Evolutionary conservation across 2,329 filamentous ascomycete genomes (phyloP).

Genomic region (Trichoderma koningii): DNA sequence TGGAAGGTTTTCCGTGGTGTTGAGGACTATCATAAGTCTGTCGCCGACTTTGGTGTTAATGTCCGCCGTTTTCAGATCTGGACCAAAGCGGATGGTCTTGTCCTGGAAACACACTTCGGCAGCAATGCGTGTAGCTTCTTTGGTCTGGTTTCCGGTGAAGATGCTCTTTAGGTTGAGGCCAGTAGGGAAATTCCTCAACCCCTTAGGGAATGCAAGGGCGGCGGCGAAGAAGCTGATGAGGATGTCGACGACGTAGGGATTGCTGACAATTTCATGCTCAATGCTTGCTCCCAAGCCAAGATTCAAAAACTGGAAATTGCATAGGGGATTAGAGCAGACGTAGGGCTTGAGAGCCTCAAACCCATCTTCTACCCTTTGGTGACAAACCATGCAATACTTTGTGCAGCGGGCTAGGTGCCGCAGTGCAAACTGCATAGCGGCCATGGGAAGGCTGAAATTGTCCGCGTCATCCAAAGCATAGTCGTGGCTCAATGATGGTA

Average conservation of each 20-base stretch:
- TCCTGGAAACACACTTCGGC: conserved; percentile 18
- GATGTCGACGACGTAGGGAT: conserved; percentile 82
- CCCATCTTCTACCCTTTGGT: conserved; percentile 63
- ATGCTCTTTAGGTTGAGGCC: conserved; percentile 46
- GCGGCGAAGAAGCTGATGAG: conserved; percentile 79
- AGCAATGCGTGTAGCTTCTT: background rate
- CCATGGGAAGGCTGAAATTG: conserved; percentile 53
- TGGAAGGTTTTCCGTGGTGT: background rate
- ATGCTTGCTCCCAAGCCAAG: conserved; percentile 84
- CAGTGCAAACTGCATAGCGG: conserved; percentile 73
- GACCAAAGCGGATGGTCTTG: conserved; percentile 7
- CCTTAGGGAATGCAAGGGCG: conserved; percentile 46
- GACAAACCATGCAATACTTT: conserved; percentile 85
- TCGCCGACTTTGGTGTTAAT: background rate
- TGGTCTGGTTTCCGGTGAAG: background rate
- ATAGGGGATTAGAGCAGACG: conserved; percentile 74
- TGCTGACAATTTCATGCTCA: conserved; percentile 78
- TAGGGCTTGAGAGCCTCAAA: conserved; percentile 75
- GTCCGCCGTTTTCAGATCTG: background rate
- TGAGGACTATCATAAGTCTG: conserved; percentile 13
- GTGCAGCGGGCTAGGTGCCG: conserved; percentile 79
- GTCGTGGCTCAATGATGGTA: conserved; percentile 36
- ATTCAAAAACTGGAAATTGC: conserved; percentile 84
- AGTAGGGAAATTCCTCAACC: conserved; percentile 48
- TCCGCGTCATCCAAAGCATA: conserved; percentile 37